Evolutionary conservation across 1,284 basidiomycete genomes (phyloP), one percentile per base, ranked within the genome.

Genomic region (Austroboletus novae-zelandiae): DNA sequence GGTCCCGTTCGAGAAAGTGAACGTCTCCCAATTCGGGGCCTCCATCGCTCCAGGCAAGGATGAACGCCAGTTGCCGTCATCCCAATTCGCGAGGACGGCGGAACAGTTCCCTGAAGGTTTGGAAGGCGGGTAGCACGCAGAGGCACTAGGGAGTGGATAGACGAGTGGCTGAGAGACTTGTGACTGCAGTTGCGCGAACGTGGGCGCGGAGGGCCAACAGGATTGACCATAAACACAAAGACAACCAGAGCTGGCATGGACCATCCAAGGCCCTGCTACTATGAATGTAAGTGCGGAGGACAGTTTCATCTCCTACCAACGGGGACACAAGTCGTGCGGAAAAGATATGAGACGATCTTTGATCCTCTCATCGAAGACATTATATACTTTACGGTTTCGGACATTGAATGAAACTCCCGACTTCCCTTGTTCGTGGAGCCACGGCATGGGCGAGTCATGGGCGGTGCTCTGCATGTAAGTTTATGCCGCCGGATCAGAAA

Each of bases 121-220:
- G 0, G 46, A 50, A 7, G 42, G 41, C 3, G 58, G 60, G 40
- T 68, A 69, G 42, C 67, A 69, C 8, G 59, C 52, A 6, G 57
- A 58, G 0, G 62, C 61, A 3, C 54, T 61, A 1, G 66, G 64
- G 10, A 56, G 41, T 1, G 62, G 67, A 13, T 60, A 43, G 9
- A 70, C 27, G 40, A 69, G 63, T 3, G 65, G 63, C 32, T 64
- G 63, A 14, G 68, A 67, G 37, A 70, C 52, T 34, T 60, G 57
- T 0, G 44, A 50, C 37, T 64, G 54, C 37, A 77, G 67, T 15
- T 57, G 45, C 3, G 59, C 40, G 55, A 78, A 77, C 0, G 67
- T 61, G 11, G 65, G 43, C 0, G 61, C 50, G 10, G 57, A 62
- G 0, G 77, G 76, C 76, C 76, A 78, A 58, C 75, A 78, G 6